Conservation (phyloP, 768 basidiomycete species). For the Podaxis sp. region DNA sequence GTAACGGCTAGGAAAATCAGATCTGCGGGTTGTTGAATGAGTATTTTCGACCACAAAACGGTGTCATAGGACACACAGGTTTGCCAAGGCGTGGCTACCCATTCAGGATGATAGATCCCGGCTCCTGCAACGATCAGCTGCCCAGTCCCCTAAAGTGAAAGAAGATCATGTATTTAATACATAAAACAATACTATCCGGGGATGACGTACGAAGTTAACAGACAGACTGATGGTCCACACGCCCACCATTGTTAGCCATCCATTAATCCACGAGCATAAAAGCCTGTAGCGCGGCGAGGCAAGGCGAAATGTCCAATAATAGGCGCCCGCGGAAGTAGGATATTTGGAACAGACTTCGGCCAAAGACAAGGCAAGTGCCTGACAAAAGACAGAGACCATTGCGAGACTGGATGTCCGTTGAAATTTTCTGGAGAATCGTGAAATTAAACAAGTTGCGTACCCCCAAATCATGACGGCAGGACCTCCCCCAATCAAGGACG, state of each 20-base stretch:
- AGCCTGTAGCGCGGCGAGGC: slow-evolving; percentile 51
- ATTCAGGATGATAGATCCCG: slow-evolving; percentile 57
- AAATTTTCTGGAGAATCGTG: background rate
- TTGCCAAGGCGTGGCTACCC: slow-evolving; percentile 59
- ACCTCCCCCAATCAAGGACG: slow-evolving; percentile 53
- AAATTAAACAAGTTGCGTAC: slow-evolving; percentile 26
- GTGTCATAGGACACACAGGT: slow-evolving; percentile 40
- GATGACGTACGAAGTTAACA: slow-evolving; percentile 53
- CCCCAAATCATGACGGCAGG: slow-evolving; percentile 62
- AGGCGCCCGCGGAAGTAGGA: slow-evolving; percentile 61
- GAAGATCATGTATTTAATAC: background rate
- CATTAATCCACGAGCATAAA: slow-evolving; percentile 62
- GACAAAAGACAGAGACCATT: slow-evolving; percentile 46
- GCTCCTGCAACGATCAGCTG: slow-evolving; percentile 61
- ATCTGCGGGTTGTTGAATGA: slow-evolving; percentile 28
- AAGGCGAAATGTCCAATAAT: slow-evolving; percentile 67
- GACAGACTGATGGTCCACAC: slow-evolving; percentile 70
- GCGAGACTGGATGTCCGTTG: slow-evolving; percentile 39
- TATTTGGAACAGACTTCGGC: slow-evolving; percentile 62
- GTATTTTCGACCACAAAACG: background rate
- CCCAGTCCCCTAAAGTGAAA: slow-evolving; percentile 44
- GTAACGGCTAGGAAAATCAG: slow-evolving; percentile 59
- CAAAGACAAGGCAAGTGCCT: slow-evolving; percentile 51
- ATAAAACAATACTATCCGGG: background rate
- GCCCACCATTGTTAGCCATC: slow-evolving; percentile 68